Evolutionary conservation across 2,329 filamentous ascomycete genomes (phyloP).

Genomic region (Penicillium sp.): DNA sequence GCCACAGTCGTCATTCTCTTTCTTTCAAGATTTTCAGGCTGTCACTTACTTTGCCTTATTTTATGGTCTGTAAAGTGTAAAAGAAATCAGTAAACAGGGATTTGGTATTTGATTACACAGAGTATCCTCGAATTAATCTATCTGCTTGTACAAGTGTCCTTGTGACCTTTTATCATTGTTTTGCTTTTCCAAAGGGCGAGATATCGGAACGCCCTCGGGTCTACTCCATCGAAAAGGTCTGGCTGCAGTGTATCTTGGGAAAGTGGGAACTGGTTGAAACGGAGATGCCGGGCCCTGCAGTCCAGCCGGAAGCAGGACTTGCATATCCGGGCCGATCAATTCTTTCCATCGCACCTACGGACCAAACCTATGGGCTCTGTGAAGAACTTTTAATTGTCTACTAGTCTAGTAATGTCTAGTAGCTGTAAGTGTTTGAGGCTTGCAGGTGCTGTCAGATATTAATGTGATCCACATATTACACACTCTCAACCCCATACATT

Average conservation of each 20-base stretch:
- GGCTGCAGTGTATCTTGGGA: slow-evolving; percentile 7
- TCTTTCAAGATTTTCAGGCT: neutral
- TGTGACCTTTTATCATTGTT: slow-evolving; percentile 3
- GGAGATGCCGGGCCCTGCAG: slow-evolving; percentile 17
- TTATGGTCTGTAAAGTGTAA: neutral
- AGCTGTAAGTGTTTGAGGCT: neutral
- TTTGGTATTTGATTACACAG: neutral
- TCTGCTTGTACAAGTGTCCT: slow-evolving; percentile 5
- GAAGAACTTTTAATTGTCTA: neutral
- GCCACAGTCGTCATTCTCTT: slow-evolving; percentile 9
- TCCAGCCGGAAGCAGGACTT: slow-evolving; percentile 30
- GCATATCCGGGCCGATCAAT: slow-evolving; percentile 32
- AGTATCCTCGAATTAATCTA: neutral
- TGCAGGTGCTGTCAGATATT: neutral
- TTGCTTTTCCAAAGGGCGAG: slow-evolving; percentile 6
- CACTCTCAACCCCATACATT: neutral
- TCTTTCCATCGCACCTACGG: slow-evolving; percentile 10
- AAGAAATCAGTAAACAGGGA: neutral
- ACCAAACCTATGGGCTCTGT: neutral
- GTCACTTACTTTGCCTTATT: neutral
- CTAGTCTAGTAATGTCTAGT: neutral
- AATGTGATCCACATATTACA: neutral
- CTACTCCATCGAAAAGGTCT: neutral
- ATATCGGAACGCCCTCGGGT: slow-evolving; percentile 4
- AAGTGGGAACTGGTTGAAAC: slow-evolving; percentile 21